Evolutionary conservation across 1,284 basidiomycete species (phyloP), one percentile per base, ranked within the genome.

Genomic region (Crucibulum parvulum): DNA sequence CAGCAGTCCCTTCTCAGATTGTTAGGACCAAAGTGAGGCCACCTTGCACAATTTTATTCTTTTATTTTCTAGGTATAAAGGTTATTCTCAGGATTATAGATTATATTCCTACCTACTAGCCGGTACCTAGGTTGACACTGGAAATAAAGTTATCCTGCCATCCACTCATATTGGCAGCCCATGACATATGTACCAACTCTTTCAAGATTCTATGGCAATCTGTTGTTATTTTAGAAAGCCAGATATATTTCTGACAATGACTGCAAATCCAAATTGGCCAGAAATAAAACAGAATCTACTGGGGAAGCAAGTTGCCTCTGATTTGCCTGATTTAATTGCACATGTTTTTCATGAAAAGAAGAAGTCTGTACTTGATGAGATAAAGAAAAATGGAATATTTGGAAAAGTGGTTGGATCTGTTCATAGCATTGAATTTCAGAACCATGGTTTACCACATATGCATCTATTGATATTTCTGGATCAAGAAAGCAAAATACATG

Each of bases 341-440:
- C 54, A 62, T 4, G 66, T 70, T 2, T 70, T 70, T 37, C 51
- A 66, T n/a, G 7, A 65, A 48, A 69, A 70, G 59, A 62, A 61
- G 53, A 56, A 67, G 7, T 56, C 54, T 4, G 38, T 69, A 7
- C 6, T 67, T 0, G 37, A 66, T 7, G 56, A 62, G n/a, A 62
- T 70, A 18, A 38, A 51, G 11, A 57, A 66, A 18, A 7, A 65
- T 39, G 63, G 62, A 1, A 47, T 70, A 11, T 63, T 69, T 52
- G 69, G 67, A 2, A 9, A 34, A 8, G 36, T 45, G 31, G 60
- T 57, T 31, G 66, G 61, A 9, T 55, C 75, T 56, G 74, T 85
- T 0, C 78, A 79, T 50, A 76, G 74, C 4, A 81, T 84, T 61
- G 80, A 85, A 61, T 85, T 81, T 57, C 84, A 85, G 60, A 85